These are phyloP conservation scores for Dissoconium aciculare DNA, from an alignment of 2,329 filamentous ascomycete genomes.

Conservation along the genomic window DNA sequence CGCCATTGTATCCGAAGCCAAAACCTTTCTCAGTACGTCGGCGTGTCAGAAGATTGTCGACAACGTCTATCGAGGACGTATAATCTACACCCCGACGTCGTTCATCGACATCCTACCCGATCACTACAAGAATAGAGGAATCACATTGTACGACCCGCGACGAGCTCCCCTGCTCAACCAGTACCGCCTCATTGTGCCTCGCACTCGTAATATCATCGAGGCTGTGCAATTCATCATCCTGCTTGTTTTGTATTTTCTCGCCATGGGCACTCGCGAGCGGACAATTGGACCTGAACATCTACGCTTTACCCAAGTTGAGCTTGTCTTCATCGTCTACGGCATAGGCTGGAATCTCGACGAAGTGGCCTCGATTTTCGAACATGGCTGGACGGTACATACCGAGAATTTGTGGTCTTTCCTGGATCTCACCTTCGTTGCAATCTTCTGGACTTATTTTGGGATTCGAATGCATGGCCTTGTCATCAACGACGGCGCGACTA, in stretches of 20 bases:
- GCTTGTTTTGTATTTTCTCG: slow-evolving; percentile 51
- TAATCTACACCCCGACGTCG: slow-evolving; percentile 68
- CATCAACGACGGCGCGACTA: slow-evolving; percentile 25
- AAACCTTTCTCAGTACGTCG: slow-evolving; percentile 59
- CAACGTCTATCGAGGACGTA: slow-evolving; percentile 64
- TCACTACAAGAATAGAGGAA: slow-evolving; percentile 70
- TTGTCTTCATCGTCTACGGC: slow-evolving; percentile 56
- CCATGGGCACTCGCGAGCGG: slow-evolving; percentile 56
- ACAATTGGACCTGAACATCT: slow-evolving; percentile 24
- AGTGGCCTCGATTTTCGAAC: slow-evolving; percentile 60
- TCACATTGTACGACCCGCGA: slow-evolving; percentile 64
- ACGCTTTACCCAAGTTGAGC: slow-evolving; percentile 38
- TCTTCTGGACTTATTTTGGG: slow-evolving; percentile 54
- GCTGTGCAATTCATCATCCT: slow-evolving; percentile 58
- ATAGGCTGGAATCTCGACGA: slow-evolving; percentile 69
- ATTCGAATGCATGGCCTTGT: slow-evolving; percentile 52
- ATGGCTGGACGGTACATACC: slow-evolving; percentile 67
- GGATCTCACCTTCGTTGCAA: slow-evolving; percentile 59
- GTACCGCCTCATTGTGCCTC: slow-evolving; percentile 68
- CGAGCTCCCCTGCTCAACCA: slow-evolving; percentile 66
- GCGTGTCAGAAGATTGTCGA: slow-evolving; percentile 70
- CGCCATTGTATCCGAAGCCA: slow-evolving; percentile 69
- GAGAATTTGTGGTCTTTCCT: slow-evolving; percentile 83
- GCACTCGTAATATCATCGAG: slow-evolving; percentile 62
- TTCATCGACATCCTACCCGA: slow-evolving; percentile 76